These are phyloP conservation scores for Lactarius trivialis DNA, from an alignment of 768 basidiomycete species.

Conservation along the genomic window DNA sequence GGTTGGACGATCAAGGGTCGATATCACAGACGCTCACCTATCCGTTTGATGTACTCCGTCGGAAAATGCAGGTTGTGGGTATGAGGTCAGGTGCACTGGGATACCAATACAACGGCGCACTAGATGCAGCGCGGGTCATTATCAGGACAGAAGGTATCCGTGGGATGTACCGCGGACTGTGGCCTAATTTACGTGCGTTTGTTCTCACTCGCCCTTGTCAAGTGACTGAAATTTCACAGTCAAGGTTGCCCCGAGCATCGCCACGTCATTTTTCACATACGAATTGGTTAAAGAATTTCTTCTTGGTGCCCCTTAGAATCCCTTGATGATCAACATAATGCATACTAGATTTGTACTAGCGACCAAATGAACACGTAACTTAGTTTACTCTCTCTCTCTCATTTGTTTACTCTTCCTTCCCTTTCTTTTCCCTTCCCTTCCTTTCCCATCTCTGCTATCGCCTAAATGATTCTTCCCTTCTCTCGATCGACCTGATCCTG, in stretches of 20 bases:
- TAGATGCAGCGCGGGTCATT: conserved; percentile 69
- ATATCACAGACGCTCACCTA: conserved; percentile 94
- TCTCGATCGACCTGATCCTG: background rate
- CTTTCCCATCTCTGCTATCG: background rate
- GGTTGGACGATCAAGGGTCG: conserved; percentile 43
- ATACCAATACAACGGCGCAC: conserved; percentile 70
- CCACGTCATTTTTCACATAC: conserved; percentile 81
- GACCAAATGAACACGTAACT: background rate
- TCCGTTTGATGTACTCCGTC: conserved; percentile 88
- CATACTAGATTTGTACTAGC: conserved; percentile 19
- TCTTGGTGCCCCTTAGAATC: conserved; percentile 29
- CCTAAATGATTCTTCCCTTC: background rate
- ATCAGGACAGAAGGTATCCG: conserved; percentile 64
- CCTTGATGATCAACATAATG: conserved; percentile 10
- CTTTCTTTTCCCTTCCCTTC: background rate
- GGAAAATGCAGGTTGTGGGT: conserved; percentile 94
- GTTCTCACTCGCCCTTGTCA: background rate
- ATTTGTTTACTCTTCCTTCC: background rate
- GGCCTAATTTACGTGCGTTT: conserved; percentile 79
- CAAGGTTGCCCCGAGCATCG: conserved; percentile 87
- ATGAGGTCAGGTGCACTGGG: conserved; percentile 50
- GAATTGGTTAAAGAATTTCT: conserved; percentile 56
- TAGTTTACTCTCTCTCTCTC: background rate
- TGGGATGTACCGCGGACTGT: conserved; percentile 80
- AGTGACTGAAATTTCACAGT: conserved; percentile 39